Base-by-base conservation (phyloP, 108 stramenopile genomes). In the Fragilaria crotonensis region DNA sequence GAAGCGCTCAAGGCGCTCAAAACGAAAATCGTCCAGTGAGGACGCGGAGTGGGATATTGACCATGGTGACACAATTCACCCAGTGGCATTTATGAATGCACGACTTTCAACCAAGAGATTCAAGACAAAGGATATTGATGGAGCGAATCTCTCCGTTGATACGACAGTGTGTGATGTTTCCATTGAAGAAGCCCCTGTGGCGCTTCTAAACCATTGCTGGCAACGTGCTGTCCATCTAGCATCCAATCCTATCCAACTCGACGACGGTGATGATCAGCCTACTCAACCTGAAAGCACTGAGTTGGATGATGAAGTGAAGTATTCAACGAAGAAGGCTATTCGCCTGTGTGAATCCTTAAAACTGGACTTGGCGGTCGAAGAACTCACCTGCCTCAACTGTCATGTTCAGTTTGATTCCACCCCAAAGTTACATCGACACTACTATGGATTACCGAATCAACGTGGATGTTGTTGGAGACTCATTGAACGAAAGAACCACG, bases 141-240 rank as follows among this genome's bases (percentile, higher is more conserved):
- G 21, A 52, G 18, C 51, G 23, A 52, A 23, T 18, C 51, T 52
- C 2, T 23, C 25, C 3, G 17, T 25, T 18, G 25, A 52, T 25
- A 21, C 51, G 2, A 52, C 21, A 52, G 25, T 25, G 3, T 18
- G 25, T 18, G 30, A n/a, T 41, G 19, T 57, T n/a, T 41, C 31
- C 19, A 29, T 21, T 22, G 41, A 4, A 4, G 47, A 74, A 14
- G 59, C 57, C 18, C 66, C 67, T 1, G 36, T 61, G 22, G 67
- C 67, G 4, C 27, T 74, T 45, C 45, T 74, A 44, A 45, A 61
- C 31, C 62, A 61, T 14, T 74, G 73, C 30, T 74, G 73, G 73
- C 61, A 68, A 44, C 67, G 73, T 32, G 73, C 73, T 1, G 67
- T 74, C 20, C 73, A 74, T 56, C 59, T 61, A 25, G 44, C 73